Base-by-base conservation (phyloP, 2,329 filamentous ascomycete genomes). In the Stagonosporopsis chrysanthemi region DNA sequence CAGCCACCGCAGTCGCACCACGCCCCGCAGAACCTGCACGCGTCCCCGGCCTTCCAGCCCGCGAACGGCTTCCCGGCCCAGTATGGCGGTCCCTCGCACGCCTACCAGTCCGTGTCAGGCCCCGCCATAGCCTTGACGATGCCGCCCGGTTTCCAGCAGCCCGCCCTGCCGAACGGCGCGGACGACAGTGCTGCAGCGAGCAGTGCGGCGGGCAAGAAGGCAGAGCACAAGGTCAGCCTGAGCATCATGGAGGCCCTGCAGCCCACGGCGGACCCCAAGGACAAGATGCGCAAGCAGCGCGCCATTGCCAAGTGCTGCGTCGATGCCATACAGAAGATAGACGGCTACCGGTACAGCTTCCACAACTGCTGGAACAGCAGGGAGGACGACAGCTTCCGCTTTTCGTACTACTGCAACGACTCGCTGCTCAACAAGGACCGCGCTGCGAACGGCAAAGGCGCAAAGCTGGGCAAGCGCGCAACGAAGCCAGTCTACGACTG, bases 361-460 rank as follows among this genome's bases (percentile, higher is more conserved):
- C 80, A 81, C 70, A 81, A 82, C 57, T 79, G 78, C 59, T 81
- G 79, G 79, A 76, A 76, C 44, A 79, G 78, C 60, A 69, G 80
- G 35, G 78, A 80, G 56, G 77, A 81, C 56, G 78, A 80, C 45
- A 76, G 74, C 64, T 77, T 75, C 60, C 75, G 79, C 59, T 81
- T 80, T 69, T 80, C 77, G 28, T 81, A 81, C 69, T 80, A 80
- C 60, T 82, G 80, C 68, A 80, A 81, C 64, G 80, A 82, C 70
- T 80, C 78, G 63, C 72, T 81, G 67, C 77, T 81, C 66, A 82
- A 82, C 66, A 82, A 82, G 62, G 80, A 81, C 63, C 74, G 80
- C 43, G 78, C 79, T 41, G 79, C 79, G 7, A 81, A 82, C 56
- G 75, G 76, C 29, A 77, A 78, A 51, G 74, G 74, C 23, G 69